Percentiles rank a stretch among this genome's conserved stretches.
Evolutionary conservation across 208 protist species (phyloP).

Genomic region (Phytomonas francai): DNA sequence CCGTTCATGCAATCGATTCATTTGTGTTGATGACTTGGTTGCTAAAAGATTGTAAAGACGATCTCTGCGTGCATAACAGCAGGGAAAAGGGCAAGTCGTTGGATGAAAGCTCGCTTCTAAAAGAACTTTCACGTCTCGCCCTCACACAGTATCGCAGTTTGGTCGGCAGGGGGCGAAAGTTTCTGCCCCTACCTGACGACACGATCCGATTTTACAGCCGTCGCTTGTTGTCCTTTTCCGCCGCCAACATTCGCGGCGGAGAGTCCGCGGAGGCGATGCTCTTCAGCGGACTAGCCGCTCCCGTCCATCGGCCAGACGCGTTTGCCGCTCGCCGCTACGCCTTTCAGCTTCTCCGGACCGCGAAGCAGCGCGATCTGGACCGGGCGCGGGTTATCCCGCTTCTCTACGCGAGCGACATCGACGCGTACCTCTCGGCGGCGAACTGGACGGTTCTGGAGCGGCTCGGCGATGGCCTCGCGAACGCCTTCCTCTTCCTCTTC

Average conservation of each 20-base stretch:
- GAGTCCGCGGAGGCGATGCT: conserved; percentile 19
- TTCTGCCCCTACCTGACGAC: conserved; percentile 23
- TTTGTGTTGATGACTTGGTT: conserved; percentile 43
- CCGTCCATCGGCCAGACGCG: conserved; percentile 13
- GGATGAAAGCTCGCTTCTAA: background rate
- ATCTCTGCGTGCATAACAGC: background rate
- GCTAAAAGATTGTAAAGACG: conserved; percentile 4
- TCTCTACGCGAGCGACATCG: conserved; percentile 54
- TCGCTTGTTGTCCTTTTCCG: conserved; percentile 22
- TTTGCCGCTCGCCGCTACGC: conserved; percentile 13
- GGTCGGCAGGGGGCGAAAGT: background rate
- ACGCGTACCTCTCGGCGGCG: conserved; percentile 33
- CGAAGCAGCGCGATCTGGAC: conserved; percentile 30
- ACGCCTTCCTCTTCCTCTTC: conserved; percentile 51
- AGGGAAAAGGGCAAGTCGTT: background rate
- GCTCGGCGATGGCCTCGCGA: conserved; percentile 16
- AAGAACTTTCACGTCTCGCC: background rate
- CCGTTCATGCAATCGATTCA: conserved; percentile 35
- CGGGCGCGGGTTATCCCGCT: conserved; percentile 42
- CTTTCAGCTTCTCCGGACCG: conserved; percentile 25
- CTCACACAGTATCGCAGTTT: background rate
- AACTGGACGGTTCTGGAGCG: conserved; percentile 26
- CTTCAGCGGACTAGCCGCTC: conserved; percentile 12
- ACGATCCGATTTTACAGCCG: conserved; percentile 20
- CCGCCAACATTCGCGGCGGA: conserved; percentile 11